These are phyloP conservation scores for Colletotrichum simmondsii DNA, from an alignment of 2,329 filamentous ascomycete species.

Conservation along the genomic window DNA sequence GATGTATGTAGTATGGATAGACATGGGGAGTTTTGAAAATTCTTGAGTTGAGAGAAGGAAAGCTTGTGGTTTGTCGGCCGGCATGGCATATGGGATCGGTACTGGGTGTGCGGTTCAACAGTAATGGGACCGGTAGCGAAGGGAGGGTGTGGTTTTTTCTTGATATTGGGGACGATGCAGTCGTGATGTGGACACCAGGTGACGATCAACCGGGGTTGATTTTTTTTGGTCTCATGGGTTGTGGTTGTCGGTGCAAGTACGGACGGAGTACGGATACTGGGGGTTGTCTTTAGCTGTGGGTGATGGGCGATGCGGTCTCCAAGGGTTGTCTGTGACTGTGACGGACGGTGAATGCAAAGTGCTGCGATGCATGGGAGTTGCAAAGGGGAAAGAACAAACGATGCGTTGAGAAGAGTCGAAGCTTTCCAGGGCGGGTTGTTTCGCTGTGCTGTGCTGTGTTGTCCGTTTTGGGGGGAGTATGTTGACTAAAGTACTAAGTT, in stretches of 20 bases:
- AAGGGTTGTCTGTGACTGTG: neutral
- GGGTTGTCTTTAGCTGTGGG: slow-evolving; percentile 7
- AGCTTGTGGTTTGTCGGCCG: neutral
- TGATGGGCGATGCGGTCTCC: neutral
- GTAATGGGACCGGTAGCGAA: neutral
- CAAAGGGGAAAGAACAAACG: slow-evolving; percentile 31
- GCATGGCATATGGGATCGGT: neutral
- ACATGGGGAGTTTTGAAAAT: neutral
- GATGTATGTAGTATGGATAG: neutral
- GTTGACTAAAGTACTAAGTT: neutral
- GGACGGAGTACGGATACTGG: neutral
- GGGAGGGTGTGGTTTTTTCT: neutral
- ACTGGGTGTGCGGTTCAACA: neutral
- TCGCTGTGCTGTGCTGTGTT: neutral
- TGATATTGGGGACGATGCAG: neutral
- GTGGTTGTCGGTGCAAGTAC: slow-evolving; percentile 16
- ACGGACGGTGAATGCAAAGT: slow-evolving; percentile 3
- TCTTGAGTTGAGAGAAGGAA: neutral
- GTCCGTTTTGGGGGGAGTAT: neutral
- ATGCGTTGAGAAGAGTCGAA: neutral
- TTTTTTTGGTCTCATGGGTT: neutral
- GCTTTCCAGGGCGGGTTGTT: neutral
- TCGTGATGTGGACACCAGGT: neutral
- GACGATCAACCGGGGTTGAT: neutral
- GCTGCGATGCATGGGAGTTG: slow-evolving; percentile 22